These are phyloP conservation scores for Thyridium curvatum DNA, from an alignment of 2,329 filamentous ascomycete species.

Conservation along the genomic window DNA sequence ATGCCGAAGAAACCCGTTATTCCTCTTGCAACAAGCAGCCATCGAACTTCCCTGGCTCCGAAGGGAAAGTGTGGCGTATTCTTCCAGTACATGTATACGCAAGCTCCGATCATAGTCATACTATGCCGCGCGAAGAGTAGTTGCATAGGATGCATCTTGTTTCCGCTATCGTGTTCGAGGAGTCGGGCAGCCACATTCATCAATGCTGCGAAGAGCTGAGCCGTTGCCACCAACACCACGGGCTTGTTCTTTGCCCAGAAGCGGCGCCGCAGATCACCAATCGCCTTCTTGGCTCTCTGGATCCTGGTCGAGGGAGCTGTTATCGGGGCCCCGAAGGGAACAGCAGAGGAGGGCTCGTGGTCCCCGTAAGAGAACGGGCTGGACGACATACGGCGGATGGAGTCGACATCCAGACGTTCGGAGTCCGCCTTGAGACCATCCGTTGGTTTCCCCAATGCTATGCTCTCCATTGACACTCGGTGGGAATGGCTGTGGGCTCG, in stretches of 20 bases:
- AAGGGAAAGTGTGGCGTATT: conserved; percentile 64
- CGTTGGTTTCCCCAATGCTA: too few relatives aligned
- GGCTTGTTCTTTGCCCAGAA: conserved; percentile 65
- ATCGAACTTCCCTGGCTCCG: conserved; percentile 59
- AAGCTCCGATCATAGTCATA: conserved; percentile 62
- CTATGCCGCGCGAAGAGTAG: conserved; percentile 76
- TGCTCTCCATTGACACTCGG: conserved; percentile 15
- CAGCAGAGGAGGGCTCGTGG: conserved; percentile 15
- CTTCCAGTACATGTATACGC: conserved; percentile 67
- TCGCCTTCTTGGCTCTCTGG: conserved; percentile 6
- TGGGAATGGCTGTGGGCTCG: conserved; percentile 10
- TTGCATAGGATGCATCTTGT: conserved; percentile 69
- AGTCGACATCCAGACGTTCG: conserved; percentile 20
- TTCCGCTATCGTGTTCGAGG: conserved; percentile 53
- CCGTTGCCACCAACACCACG: conserved; percentile 63
- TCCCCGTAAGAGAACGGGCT: conserved; percentile 30
- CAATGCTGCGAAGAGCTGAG: conserved; percentile 74
- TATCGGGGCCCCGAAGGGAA: conserved; percentile 6
- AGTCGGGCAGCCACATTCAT: conserved; percentile 82
- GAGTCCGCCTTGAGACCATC: conserved; percentile 5
- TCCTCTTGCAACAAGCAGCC: conserved; percentile 48
- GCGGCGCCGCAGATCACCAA: background rate
- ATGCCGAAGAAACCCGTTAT: conserved; percentile 53
- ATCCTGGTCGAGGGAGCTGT: conserved; percentile 11
- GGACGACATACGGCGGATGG: conserved; percentile 30